Evolutionary conservation across 2,329 filamentous ascomycete species (phyloP).

Genomic region (Pseudogymnoascus sp.): DNA sequence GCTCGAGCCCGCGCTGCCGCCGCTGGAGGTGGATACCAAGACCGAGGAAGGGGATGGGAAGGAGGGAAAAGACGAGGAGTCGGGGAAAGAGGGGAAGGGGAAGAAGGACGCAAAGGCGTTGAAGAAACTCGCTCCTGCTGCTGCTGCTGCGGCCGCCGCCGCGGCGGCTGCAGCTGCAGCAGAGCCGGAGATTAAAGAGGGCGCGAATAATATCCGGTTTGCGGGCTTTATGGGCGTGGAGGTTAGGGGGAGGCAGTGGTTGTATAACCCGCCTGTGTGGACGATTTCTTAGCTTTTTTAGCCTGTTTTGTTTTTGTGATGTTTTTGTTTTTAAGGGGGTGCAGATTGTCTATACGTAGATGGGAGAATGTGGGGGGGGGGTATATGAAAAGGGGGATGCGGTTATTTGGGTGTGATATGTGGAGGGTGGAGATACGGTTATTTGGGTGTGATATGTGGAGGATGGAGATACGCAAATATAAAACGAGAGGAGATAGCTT

Average conservation of each 20-base stretch:
- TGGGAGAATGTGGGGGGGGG: background rate
- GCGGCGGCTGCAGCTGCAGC: conserved; percentile 16
- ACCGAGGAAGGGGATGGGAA: conserved; percentile 23
- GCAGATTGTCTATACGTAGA: background rate
- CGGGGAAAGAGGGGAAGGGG: conserved; percentile 12
- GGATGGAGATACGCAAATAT: background rate
- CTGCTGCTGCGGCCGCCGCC: background rate
- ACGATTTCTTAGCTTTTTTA: conserved; percentile 33
- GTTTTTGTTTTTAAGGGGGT: background rate
- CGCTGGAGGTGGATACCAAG: conserved; percentile 37
- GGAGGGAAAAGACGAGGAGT: conserved; percentile 24
- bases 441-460: background rate
- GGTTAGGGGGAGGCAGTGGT: conserved; percentile 65
- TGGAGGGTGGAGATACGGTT: background rate
- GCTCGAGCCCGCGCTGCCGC: conserved; percentile 59
- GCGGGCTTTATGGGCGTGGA: conserved; percentile 68
- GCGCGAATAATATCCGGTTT: conserved; percentile 54
- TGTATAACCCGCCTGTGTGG: conserved; percentile 71
- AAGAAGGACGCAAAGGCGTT: conserved; percentile 10
- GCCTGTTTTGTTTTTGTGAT: background rate
- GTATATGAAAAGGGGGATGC: no score
- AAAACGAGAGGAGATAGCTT: background rate
- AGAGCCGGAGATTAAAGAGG: conserved; percentile 25
- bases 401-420: background rate
- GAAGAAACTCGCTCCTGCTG: background rate